phyloP scores from a whole-genome alignment of 192 early-diverging fungal species.

The Linderina pennispora region DNA sequence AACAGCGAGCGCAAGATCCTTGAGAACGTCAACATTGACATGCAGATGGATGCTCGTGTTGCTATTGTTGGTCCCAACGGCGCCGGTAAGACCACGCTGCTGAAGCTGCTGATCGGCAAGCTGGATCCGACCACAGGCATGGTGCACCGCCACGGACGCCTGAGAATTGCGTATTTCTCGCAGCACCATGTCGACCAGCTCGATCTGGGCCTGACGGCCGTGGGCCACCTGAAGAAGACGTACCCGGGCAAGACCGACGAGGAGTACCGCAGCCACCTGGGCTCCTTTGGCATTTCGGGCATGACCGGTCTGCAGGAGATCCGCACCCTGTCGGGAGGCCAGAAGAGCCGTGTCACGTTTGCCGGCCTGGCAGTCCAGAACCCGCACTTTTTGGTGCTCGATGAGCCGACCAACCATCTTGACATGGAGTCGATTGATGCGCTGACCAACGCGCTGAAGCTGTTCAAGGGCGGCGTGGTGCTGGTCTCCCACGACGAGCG shows the following conservation, averaged over 20 bases:
- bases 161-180: slow-evolving; percentile 91
- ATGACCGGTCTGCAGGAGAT: slow-evolving; percentile 94
- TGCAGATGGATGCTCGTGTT: slow-evolving; percentile 96
- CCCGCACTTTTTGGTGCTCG: slow-evolving; percentile 94
- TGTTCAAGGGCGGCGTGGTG: slow-evolving; percentile 91
- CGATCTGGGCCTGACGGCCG: slow-evolving; percentile 74
- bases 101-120: slow-evolving; percentile 84
- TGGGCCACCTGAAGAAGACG: slow-evolving; percentile 80
- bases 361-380: slow-evolving; percentile 81
- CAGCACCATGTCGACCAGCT: slow-evolving; percentile 99
- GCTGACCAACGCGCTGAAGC: slow-evolving; percentile 74
- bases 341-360: slow-evolving; percentile 96
- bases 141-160: slow-evolving; percentile 85
- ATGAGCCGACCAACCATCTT: slow-evolving; percentile 95
- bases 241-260: slow-evolving; percentile 92
- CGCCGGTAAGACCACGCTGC: slow-evolving; percentile 95
- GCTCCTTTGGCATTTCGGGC: slow-evolving; percentile 93
- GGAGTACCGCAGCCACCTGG: slow-evolving; percentile 92
- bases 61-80: slow-evolving; percentile 99
- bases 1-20: slow-evolving; percentile 73
- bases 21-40: slow-evolving; percentile 78
- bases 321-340: slow-evolving; percentile 92
- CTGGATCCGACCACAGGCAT: slow-evolving; percentile 74
- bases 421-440: slow-evolving; percentile 95
- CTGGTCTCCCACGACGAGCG: slow-evolving; percentile 98